Base-by-base conservation (phyloP, 2,329 filamentous ascomycete species). In the Didymosphaeria variabile region DNA sequence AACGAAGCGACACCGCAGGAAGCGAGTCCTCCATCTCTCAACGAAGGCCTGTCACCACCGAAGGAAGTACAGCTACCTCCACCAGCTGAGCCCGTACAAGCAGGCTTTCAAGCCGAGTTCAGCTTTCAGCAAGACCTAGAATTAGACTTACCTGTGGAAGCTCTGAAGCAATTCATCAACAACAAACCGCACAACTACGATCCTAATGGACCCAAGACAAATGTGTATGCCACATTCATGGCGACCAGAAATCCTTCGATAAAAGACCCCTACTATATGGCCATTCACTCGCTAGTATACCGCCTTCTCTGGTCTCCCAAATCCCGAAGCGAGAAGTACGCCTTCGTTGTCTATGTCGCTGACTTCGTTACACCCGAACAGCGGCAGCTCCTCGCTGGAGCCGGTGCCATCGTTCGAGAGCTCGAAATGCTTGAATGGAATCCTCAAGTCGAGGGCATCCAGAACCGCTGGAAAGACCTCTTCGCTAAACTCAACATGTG, bases 401-500 rank as follows among this genome's bases (percentile, higher is more conserved):
- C 73, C 12, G 75, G 75, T 17, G 75, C 75, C 17, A 44, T 77
- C 0, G 73, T 78, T 1, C 72, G 72, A 21, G 73, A 77, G 49
- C 73, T 78, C 13, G 55, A 61, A 1, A 65, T 71, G 2, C 51
- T 77, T 0, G 61, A 68, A 12, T 77, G 73, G 72, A 64, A 70
- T 9, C 72, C 72, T 26, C 68, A 72, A 21, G 62, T 65, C 4
- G 36, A 58, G 1, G 67, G 67, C 10, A 62, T 70, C 8, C 66
- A 71, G 36, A 57, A 62, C 21, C 65, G 76, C 1, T 77, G 74
- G 72, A 71, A 68, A 55, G 73, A 78, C 47, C 71, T 77, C 3
- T 78, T 78, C 57, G 70, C 74, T 5, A 77, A 78, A 49, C 66
- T 78, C 19, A 67, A 77, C 61, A 77, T 78, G 72, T 78, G 73